Evolutionary conservation across 2,329 filamentous ascomycete genomes (phyloP), one percentile per base, ranked within the genome.

Genomic region (Ceratocystis lukuohia): DNA sequence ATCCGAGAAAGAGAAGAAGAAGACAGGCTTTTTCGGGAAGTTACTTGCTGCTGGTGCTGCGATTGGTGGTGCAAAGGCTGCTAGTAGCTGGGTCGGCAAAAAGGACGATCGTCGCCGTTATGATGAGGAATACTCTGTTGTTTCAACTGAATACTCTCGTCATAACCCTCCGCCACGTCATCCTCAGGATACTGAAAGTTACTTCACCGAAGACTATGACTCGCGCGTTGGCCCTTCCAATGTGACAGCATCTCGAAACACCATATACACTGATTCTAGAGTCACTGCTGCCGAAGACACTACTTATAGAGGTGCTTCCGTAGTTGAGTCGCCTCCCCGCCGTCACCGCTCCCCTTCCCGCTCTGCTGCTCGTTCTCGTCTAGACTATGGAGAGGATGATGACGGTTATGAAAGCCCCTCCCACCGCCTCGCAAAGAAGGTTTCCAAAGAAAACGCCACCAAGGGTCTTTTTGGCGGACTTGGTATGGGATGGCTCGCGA

Each of bases 401-500:
- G 66, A 66, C 46, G 67, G 65, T 8, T 70, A 70, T 30, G 69
- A 70, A 53, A 88, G 82, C 69, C 85, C 84, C 12, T 90, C 86
- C 57, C 79, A 80, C 65, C 81, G 82, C 57, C 78, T 79, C 12
- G 33, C 66, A 1, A 68, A 68, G 46, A 59, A 65, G 28, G 3
- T 63, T 20, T 65, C 66, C 8, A 65, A 53, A 33, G 66, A 68
- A 41, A 56, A 79, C 0, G 74, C 80, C n/a, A 80, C 79, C 25
- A 84, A 87, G 70, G 82, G 82, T 0, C 70, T 84, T 15, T 72
- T 86, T 62, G 85, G 82, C 7, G 79, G 85, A 1, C 75, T 89
- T 30, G 87, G 87, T 1, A 77, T 88, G 44, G 88, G 87, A 7
- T 88, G 87, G 77, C 76, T 91, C 61, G 82, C 83, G 5, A 86